Conservation (phyloP, 148 eudicot species). For the Fagopyrum homotropicum region DNA sequence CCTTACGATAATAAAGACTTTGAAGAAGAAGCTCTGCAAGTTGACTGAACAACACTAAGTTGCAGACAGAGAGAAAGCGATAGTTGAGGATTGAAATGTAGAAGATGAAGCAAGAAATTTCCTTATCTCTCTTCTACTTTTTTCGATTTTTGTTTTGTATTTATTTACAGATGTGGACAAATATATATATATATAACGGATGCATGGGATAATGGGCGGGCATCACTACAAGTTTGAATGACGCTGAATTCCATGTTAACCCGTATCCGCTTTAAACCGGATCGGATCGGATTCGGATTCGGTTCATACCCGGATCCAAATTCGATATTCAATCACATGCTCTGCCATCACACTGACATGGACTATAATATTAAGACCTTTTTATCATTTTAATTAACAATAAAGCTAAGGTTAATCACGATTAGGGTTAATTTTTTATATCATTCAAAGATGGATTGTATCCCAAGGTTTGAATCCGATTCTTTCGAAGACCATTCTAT, state of each 20-base stretch:
- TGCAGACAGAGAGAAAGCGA: background rate
- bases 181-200: background rate
- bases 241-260: background rate
- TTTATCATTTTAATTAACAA: background rate
- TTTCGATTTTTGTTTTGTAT: background rate
- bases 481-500: background rate
- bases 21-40: background rate
- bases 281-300: background rate
- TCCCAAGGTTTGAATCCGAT: conserved; percentile 9
- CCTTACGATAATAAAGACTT: background rate
- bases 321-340: background rate
- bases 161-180: background rate
- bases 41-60: background rate
- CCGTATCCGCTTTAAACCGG: background rate
- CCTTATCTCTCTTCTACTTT: background rate
- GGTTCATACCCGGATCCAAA: background rate
- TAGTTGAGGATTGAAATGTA: background rate
- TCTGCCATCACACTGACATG: background rate
- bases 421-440: background rate
- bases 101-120: background rate
- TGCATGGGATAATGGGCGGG: background rate
- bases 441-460: conserved; percentile 6
- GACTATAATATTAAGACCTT: background rate
- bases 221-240: background rate
- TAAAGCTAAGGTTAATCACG: background rate